phyloP scores from a whole-genome alignment of 163 green algal species.

The Scenedesmus sp. region DNA sequence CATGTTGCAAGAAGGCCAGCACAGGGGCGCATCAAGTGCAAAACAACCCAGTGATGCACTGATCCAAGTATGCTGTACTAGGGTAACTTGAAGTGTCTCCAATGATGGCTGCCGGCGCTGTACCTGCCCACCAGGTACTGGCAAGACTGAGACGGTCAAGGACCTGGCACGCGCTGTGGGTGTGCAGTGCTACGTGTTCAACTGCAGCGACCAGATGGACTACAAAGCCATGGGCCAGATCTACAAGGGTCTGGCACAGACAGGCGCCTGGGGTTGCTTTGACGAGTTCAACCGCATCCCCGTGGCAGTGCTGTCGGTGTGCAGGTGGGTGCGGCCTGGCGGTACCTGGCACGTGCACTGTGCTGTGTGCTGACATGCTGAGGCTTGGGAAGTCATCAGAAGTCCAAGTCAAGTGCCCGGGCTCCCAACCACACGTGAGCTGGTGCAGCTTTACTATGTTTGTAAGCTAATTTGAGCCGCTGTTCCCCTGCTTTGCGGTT shows the following conservation, averaged over 20 bases:
- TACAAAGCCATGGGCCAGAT: conserved; percentile 94
- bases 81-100: neutral
- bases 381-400: neutral
- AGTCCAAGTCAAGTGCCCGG: too few species aligned
- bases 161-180: conserved; percentile 92
- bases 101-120: neutral
- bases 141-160: conserved; percentile 96
- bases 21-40: neutral
- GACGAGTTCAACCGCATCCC: conserved; percentile 98
- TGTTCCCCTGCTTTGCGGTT: neutral
- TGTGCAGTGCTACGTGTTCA: conserved; percentile 97
- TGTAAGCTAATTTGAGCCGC: neutral
- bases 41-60: neutral
- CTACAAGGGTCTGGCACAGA: conserved; percentile 96
- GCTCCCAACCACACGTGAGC: neutral
- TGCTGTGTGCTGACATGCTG: neutral
- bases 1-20: neutral
- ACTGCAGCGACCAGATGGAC: conserved; percentile 96
- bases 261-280: conserved; percentile 95
- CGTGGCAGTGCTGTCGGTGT: conserved; percentile 87
- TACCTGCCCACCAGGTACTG: conserved; percentile 61
- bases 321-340: conserved; percentile 38
- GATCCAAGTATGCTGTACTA: neutral
- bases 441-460: neutral
- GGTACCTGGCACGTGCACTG: neutral